A percentile compares a stretch with the other conserved stretches of the same genome.
These are phyloP conservation scores for Cynara cardunculus DNA, from an alignment of 129 eudicot species.

Conservation along the genomic window DNA sequence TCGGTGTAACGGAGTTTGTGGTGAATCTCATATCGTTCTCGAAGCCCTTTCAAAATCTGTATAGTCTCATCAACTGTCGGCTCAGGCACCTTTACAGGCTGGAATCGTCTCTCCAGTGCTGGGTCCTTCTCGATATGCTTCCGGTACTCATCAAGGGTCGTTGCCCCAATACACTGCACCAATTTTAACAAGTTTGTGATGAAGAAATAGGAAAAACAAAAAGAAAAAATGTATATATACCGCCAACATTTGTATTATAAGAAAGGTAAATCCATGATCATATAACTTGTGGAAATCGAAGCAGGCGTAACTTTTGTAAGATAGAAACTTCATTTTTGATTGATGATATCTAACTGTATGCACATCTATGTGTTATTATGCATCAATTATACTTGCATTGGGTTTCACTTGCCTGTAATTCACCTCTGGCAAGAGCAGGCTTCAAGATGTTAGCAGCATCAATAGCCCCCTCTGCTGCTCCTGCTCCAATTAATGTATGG, in stretches of 20 bases:
- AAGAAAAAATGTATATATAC: not conserved
- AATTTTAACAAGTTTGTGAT: not conserved
- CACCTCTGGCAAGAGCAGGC: constrained; percentile 94
- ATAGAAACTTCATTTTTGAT: not conserved
- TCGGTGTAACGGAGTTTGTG: constrained; percentile 95
- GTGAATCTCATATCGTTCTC: constrained; percentile 90
- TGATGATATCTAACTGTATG: not conserved
- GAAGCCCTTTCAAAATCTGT: constrained; percentile 78
- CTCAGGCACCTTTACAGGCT: constrained; percentile 97
- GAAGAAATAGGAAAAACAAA: not conserved
- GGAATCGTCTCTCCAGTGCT: constrained; percentile 84
- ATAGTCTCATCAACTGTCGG: constrained; percentile 89
- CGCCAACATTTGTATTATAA: not conserved
- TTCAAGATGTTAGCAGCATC: constrained; percentile 94
- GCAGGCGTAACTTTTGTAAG: not conserved
- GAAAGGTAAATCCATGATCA: not conserved
- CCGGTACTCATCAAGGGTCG: constrained; percentile 90
- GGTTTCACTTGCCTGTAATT: constrained; percentile 65
- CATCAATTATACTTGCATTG: constrained; percentile 1
- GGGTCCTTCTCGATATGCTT: constrained; percentile 97
- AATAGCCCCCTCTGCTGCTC: constrained; percentile 85
- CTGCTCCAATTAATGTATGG: constrained; percentile 92
- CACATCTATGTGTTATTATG: not conserved
- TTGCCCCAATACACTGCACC: constrained; percentile 92
- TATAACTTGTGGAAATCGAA: not conserved